These are phyloP conservation scores for Lodderomyces theae DNA, from an alignment of 1,139 yeast genomes.

Conservation along the genomic window DNA sequence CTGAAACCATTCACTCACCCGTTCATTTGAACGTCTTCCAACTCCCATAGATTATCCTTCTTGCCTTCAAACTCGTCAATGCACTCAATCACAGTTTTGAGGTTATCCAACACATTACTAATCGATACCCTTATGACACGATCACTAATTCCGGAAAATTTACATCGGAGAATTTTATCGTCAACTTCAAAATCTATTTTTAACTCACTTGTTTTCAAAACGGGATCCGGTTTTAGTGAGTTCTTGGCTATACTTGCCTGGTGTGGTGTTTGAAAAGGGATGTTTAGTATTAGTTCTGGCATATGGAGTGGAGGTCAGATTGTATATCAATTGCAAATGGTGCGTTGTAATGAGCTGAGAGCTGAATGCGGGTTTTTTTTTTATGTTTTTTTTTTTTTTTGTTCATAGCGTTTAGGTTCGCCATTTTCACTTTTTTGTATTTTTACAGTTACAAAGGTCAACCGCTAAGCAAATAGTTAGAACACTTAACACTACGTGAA, in stretches of 20 bases:
- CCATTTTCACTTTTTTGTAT: no score
- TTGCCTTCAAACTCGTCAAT: conserved; percentile 58
- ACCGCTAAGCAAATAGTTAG: no score
- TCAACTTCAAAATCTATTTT: conserved; percentile 39
- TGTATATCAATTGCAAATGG: no score
- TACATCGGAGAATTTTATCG: conserved; percentile 32
- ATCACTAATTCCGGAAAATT: conserved; percentile 57
- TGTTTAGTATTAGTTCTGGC: conserved; percentile 8
- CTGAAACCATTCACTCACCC: neutral
- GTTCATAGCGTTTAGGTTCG: no score
- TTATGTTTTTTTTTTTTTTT: no score
- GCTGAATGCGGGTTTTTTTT: no score
- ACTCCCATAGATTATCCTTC: conserved; percentile 15
- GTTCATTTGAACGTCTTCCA: conserved; percentile 7
- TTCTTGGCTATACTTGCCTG: conserved; percentile 65
- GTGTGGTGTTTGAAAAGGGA: conserved; percentile 55
- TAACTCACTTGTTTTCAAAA: conserved; percentile 61
- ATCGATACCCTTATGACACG: conserved; percentile 69
- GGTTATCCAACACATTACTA: conserved; percentile 61
- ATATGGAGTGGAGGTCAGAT: neutral
- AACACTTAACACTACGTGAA: neutral
- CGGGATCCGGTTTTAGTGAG: conserved; percentile 74
- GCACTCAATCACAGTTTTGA: conserved; percentile 65
- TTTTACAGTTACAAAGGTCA: no score
- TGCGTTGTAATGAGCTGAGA: no score